A percentile compares a stretch with the other conserved stretches of the same genome.
Conservation (phyloP, 345 rosid genomes). For the Hibiscus tridactylites region DNA sequence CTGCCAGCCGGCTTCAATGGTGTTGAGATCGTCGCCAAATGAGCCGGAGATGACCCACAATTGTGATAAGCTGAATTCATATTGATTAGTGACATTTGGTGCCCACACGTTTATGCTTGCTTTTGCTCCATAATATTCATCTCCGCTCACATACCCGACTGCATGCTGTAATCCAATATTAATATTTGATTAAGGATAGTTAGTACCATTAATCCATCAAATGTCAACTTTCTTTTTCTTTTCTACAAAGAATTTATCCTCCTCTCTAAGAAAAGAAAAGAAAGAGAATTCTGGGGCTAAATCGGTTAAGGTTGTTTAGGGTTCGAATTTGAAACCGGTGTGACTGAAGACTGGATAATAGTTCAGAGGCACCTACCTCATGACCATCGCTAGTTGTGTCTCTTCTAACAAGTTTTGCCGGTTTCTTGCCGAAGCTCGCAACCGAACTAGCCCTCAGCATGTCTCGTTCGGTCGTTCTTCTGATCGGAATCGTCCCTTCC, state of each 20-base stretch:
- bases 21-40: constrained; percentile 82
- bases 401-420: constrained; percentile 51
- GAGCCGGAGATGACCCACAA: constrained; percentile 97
- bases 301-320: too few relatives aligned
- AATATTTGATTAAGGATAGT: neutral
- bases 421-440: constrained; percentile 61
- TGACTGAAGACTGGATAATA: too few relatives aligned
- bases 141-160: constrained; percentile 83
- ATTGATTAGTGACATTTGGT: constrained; percentile 64
- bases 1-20: constrained; percentile 99
- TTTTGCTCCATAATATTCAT: constrained; percentile 87
- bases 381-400: constrained; percentile 78
- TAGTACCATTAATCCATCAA: neutral
- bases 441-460: constrained; percentile 69
- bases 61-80: constrained; percentile 91
- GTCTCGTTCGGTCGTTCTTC: constrained; percentile 84
- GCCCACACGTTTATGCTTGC: constrained; percentile 97
- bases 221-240: neutral
- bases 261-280: neutral
- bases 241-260: neutral
- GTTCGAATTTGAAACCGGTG: too few relatives aligned
- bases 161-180: constrained; percentile 59
- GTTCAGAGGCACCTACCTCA: constrained; percentile 43
- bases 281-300: too few relatives aligned
- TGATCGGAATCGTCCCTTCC: constrained; percentile 82